Percentiles rank a stretch among this genome's conserved stretches.
Conservation (phyloP, 2,329 filamentous ascomycete genomes). For the Microthyrium microscopicum region DNA sequence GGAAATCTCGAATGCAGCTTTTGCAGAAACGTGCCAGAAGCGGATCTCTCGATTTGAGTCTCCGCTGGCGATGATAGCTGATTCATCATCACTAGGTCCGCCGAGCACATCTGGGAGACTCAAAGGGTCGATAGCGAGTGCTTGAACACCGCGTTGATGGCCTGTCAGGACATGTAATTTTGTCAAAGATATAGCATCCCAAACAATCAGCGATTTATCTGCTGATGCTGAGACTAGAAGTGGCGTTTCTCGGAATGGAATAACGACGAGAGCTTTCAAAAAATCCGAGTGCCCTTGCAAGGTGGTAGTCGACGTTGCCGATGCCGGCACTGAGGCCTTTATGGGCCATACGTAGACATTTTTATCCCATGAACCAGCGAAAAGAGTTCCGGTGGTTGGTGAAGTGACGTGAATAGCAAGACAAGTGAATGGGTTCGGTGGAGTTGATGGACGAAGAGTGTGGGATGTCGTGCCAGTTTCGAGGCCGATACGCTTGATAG, state of each 20-base stretch:
- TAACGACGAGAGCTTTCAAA: slow-evolving; percentile 61
- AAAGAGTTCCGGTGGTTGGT: slow-evolving; percentile 36
- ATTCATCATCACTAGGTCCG: slow-evolving; percentile 10
- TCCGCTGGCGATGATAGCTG: slow-evolving; percentile 48
- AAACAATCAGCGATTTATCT: slow-evolving; percentile 46
- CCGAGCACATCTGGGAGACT: slow-evolving; percentile 23
- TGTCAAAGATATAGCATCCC: slow-evolving; percentile 53
- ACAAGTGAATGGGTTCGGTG: slow-evolving; percentile 34
- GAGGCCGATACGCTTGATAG: slow-evolving; percentile 54
- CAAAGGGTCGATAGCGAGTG: slow-evolving; percentile 58
- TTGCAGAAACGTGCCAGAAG: slow-evolving; percentile 49
- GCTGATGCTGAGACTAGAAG: slow-evolving; percentile 30
- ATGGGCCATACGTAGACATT: slow-evolving; percentile 63
- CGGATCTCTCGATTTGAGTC: slow-evolving; percentile 50
- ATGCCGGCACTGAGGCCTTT: slow-evolving; percentile 1
- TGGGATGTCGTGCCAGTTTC: slow-evolving; percentile 24
- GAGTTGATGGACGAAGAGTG: slow-evolving; percentile 18
- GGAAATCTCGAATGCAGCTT: slow-evolving; percentile 36
- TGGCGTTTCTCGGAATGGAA: slow-evolving; percentile 43
- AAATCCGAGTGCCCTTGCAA: slow-evolving; percentile 73
- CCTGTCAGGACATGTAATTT: slow-evolving; percentile 66
- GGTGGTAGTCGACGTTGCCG: slow-evolving; percentile 30
- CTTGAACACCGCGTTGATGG: slow-evolving; percentile 60
- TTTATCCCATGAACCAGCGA: slow-evolving; percentile 91
- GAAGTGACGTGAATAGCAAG: slow-evolving; percentile 37